Conservation (phyloP, 495 filamentous ascomycete species). For the Neurospora sp. region DNA sequence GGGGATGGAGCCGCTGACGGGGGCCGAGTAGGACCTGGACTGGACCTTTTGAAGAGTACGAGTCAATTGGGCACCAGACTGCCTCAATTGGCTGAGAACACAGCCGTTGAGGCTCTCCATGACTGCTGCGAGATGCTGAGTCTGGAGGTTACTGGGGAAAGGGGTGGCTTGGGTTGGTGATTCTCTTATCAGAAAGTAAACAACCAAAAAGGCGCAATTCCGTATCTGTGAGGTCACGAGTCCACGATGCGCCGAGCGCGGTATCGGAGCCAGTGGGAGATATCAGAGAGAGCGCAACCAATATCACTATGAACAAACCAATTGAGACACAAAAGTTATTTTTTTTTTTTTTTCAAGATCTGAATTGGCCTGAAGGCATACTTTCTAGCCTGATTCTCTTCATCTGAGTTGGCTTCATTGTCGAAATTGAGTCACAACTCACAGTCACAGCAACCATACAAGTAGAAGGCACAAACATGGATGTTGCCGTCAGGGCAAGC, state of each 20-base stretch:
- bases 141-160: not conserved
- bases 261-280: not conserved
- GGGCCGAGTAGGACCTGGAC: conserved; percentile 47
- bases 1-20: conserved; percentile 52
- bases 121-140: conserved; percentile 2
- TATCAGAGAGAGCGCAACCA: not conserved
- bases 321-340: not conserved
- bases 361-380: not conserved
- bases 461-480: not conserved
- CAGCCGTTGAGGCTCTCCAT: conserved; percentile 17
- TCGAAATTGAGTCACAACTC: not conserved
- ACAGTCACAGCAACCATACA: not conserved
- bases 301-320: not conserved
- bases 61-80: conserved; percentile 17
- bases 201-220: not conserved
- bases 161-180: not conserved
- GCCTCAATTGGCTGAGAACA: conserved; percentile 20
- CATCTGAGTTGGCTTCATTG: not conserved
- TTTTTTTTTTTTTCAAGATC: not conserved
- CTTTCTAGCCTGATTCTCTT: not conserved
- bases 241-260: not conserved
- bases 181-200: not conserved
- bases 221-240: not conserved
- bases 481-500: not conserved
- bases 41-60: conserved; percentile 1